These are phyloP conservation scores for Aspergillus melleus DNA, from an alignment of 2,329 filamentous ascomycete genomes.

Conservation along the genomic window DNA sequence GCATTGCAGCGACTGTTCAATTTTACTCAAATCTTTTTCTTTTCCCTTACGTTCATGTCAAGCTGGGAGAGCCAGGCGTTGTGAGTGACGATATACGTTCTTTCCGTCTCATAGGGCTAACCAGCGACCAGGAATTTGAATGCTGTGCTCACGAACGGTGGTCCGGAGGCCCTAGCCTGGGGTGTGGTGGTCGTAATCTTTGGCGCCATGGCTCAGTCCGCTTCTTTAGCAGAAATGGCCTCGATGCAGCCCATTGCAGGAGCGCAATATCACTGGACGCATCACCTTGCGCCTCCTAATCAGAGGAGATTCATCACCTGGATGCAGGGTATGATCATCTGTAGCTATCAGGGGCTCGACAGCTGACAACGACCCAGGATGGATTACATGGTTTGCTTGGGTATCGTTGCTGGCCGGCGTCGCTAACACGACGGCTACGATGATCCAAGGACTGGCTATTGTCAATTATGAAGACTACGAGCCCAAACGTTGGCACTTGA, in stretches of 20 bases:
- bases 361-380: conserved; percentile 25
- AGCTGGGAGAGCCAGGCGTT: conserved; percentile 5
- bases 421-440: conserved; percentile 35
- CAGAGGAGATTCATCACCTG: conserved; percentile 34
- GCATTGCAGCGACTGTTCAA: conserved; percentile 1
- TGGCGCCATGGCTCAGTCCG: conserved; percentile 23
- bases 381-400: conserved; percentile 47
- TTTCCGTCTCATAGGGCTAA: not conserved
- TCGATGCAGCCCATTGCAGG: conserved; percentile 44
- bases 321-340: conserved; percentile 28
- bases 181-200: conserved; percentile 25
- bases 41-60: conserved; percentile 6
- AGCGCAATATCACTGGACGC: conserved; percentile 47
- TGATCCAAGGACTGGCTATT: conserved; percentile 36
- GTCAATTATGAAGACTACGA: conserved; percentile 35
- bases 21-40: conserved; percentile 7
- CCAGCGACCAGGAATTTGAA: not conserved
- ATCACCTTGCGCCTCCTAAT: conserved; percentile 30
- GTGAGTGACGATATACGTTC: not conserved
- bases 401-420: conserved; percentile 36
- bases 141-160: conserved; percentile 21
- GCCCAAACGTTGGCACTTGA: conserved; percentile 39
- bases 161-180: conserved; percentile 27
- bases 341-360: conserved; percentile 6
- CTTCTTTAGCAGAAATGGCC: conserved; percentile 42